Conservation (phyloP, 306 rosid genomes). For the Oxytropis ochrocephala region DNA sequence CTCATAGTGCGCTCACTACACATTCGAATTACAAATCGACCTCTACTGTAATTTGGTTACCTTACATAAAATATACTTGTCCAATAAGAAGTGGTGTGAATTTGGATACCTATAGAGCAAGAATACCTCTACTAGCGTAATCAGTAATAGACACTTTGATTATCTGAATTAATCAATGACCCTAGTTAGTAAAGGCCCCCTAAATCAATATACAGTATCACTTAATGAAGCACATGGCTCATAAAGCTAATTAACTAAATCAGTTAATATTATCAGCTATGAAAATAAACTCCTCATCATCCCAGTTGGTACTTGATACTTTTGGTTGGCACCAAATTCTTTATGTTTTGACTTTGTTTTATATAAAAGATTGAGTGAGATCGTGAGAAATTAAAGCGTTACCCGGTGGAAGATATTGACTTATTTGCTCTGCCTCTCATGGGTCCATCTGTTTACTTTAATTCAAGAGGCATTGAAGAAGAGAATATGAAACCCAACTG, state of each 20-base stretch:
- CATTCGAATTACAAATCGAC: too few relatives aligned
- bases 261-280: neutral
- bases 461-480: constrained; percentile 6
- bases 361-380: neutral
- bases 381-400: neutral
- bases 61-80: too few relatives aligned
- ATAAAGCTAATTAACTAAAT: neutral
- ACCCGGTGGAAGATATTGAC: constrained; percentile 21
- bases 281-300: neutral
- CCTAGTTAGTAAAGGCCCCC: neutral
- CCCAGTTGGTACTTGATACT: neutral
- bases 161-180: neutral
- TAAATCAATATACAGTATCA: neutral
- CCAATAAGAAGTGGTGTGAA: too few relatives aligned
- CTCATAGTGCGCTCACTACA: too few relatives aligned
- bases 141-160: neutral
- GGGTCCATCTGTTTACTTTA: constrained; percentile 28
- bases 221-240: neutral
- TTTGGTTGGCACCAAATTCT: neutral
- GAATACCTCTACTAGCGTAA: neutral
- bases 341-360: constrained; percentile 17
- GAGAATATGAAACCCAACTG: neutral
- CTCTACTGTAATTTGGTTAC: too few relatives aligned
- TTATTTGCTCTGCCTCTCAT: constrained; percentile 15
- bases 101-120: too few relatives aligned